Percentiles rank a stretch among this genome's conserved stretches.
Evolutionary conservation across 495 filamentous ascomycete genomes (phyloP).

Genomic region (Annulohypoxylon bovei): DNA sequence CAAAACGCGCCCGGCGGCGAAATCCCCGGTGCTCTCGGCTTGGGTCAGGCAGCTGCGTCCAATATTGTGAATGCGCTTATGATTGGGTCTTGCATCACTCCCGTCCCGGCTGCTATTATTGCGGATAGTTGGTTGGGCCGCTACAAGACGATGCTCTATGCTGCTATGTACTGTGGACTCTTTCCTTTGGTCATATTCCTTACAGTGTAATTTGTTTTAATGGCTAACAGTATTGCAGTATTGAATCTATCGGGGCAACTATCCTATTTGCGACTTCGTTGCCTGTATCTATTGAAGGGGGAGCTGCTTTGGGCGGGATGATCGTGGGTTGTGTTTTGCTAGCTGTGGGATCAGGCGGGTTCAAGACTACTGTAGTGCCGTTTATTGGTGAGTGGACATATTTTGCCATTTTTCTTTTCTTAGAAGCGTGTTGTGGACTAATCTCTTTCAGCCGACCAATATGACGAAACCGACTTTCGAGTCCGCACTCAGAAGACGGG

Average conservation of each 20-base stretch:
- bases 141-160: conserved; percentile 28
- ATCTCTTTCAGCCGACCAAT: conserved; percentile 18
- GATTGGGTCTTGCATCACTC: conserved; percentile 14
- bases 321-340: conserved; percentile 17
- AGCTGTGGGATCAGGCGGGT: conserved; percentile 19
- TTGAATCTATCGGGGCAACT: conserved; percentile 25
- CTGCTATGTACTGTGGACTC: conserved; percentile 21
- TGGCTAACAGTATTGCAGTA: conserved; percentile 5
- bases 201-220: neutral
- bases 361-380: conserved; percentile 22
- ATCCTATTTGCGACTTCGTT: conserved; percentile 29
- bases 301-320: conserved; percentile 19
- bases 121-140: conserved; percentile 29
- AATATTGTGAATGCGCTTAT: conserved; percentile 21
- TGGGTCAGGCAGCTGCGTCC: conserved; percentile 22
- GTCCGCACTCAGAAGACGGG: conserved; percentile 19
- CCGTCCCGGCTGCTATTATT: conserved; percentile 17
- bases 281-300: conserved; percentile 12
- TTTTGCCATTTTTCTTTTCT: neutral
- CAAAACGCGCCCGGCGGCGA: conserved; percentile 18
- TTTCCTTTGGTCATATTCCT: neutral
- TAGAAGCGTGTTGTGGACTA: neutral
- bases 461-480: conserved; percentile 13
- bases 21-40: conserved; percentile 20
- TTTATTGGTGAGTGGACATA: conserved; percentile 22